Evolutionary conservation across 495 filamentous ascomycete species (phyloP).

Genomic region (Sabuloglossum arenarium): DNA sequence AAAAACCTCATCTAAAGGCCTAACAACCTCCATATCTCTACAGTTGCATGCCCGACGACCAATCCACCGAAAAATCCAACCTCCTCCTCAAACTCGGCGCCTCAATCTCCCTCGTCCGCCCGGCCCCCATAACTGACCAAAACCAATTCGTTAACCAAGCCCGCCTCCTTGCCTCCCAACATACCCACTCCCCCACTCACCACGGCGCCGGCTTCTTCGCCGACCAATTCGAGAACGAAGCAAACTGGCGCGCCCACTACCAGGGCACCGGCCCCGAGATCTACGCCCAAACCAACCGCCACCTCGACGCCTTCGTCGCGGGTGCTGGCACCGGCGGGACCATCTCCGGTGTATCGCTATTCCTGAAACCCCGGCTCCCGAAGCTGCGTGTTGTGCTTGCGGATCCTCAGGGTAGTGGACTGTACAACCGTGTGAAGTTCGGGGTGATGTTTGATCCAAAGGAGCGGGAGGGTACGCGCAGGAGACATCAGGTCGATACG

Average conservation of each 20-base stretch:
- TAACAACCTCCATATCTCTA: not conserved
- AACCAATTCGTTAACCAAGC: slow-evolving; percentile 92
- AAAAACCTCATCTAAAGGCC: not conserved
- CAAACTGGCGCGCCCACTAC: slow-evolving; percentile 74
- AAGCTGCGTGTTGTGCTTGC: slow-evolving; percentile 59
- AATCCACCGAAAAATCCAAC: slow-evolving; percentile 69
- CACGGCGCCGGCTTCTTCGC: slow-evolving; percentile 62
- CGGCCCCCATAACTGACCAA: slow-evolving; percentile 76
- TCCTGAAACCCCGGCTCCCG: slow-evolving; percentile 49
- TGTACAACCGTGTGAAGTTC: slow-evolving; percentile 76
- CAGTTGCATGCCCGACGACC: slow-evolving; percentile 88
- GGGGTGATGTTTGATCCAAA: slow-evolving; percentile 88
- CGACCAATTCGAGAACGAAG: slow-evolving; percentile 82
- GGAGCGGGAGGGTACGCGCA: slow-evolving; percentile 74
- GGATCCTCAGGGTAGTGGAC: slow-evolving; percentile 82
- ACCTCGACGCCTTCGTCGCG: slow-evolving; percentile 73
- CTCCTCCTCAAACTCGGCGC: slow-evolving; percentile 82
- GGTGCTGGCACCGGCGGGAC: slow-evolving; percentile 96
- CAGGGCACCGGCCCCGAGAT: slow-evolving; percentile 80
- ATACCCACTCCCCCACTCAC: slow-evolving; percentile 32
- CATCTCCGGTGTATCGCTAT: slow-evolving; percentile 66
- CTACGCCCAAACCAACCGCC: slow-evolving; percentile 50
- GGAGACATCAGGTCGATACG: slow-evolving; percentile 80
- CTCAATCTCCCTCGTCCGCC: slow-evolving; percentile 66
- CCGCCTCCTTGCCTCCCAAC: slow-evolving; percentile 49